Base-by-base conservation (phyloP, 345 rosid genomes). In the Aquilaria yunnanensis region DNA sequence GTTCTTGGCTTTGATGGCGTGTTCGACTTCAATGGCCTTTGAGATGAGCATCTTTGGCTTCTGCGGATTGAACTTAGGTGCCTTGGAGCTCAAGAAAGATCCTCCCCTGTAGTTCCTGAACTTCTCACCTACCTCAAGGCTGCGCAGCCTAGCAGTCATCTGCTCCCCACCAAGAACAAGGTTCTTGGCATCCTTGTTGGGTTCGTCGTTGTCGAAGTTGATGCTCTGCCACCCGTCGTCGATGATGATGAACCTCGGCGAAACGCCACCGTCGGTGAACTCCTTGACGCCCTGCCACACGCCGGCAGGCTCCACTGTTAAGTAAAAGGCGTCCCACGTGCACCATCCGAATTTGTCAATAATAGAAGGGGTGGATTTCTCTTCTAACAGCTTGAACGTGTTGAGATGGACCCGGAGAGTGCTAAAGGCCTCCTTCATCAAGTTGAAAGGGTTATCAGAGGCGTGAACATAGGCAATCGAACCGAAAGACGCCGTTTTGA, bases 301-400 rank as follows among this genome's bases (percentile, higher is more conserved):
- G 4, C 89, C 88, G 10, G 77, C 74, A 0, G 98, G 98, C 61
- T 89, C 90, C 12, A 92, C 96, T 0, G 91, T 85, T 23, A 92
- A 78, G 74, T 87, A 92, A 59, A 89, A 84, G 6, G 97, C 91
- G 71, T 92, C 97, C 98, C 97, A 92, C 50, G 98, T 92, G 74
- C 98, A 92, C 97, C 97, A 89, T 32, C 98, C 98, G 43, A 92
- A 92, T 77, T 89, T 89, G 59, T 89, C 80, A 9, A 77, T 68
- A 31, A 89, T 65, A 5, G 77, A 59, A 2, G 96, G 93, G 12
- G 57, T 77, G 14, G 47, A 67, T 73, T 89, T 92, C 82, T 87
- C 98, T 75, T 87, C 98, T 51, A 87, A 31, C 41, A 89, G 87
- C 83, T 75, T 82, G 64, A 92, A 92, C 14, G 91, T 87, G 60